Percentiles rank a stretch among this genome's conserved stretches.
Evolutionary conservation across 176 grass and related monocot genomes (phyloP).

Genomic region (maize (Zea mays)): DNA sequence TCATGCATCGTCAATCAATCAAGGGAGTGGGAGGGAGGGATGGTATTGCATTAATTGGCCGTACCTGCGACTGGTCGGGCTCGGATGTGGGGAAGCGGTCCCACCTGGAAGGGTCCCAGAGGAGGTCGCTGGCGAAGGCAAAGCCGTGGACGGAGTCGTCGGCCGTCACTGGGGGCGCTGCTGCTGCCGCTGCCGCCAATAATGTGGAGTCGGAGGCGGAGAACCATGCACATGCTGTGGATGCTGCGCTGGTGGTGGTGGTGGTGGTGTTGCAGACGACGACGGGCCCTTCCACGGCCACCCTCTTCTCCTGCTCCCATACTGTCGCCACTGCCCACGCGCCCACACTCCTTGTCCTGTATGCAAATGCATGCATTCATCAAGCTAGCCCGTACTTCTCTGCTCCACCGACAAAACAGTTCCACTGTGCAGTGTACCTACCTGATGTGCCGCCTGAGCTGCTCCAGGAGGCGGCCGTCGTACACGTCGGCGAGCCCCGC

Average conservation of each 20-base stretch:
- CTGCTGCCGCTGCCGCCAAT: background rate
- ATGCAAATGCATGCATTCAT: no score
- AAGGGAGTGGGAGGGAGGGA: no score
- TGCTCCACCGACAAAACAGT: slow-evolving; percentile 17
- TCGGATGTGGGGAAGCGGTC: slow-evolving; percentile 57
- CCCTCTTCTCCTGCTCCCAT: slow-evolving; percentile 52
- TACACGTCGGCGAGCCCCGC: slow-evolving; percentile 59
- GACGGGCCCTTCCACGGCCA: slow-evolving; percentile 61
- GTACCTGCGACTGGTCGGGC: slow-evolving; percentile 72
- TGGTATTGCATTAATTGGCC: background rate
- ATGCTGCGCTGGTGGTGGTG: background rate
- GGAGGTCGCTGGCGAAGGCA: slow-evolving; percentile 57
- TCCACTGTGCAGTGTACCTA: background rate
- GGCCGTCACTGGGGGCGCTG: background rate
- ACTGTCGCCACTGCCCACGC: slow-evolving; percentile 77
- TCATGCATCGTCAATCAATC: background rate
- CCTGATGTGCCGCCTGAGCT: slow-evolving; percentile 61
- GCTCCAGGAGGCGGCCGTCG: slow-evolving; percentile 58
- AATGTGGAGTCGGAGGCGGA: background rate
- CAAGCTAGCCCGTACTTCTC: background rate
- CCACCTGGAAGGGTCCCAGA: slow-evolving; percentile 70
- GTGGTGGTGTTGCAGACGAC: no score
- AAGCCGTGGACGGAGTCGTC: slow-evolving; percentile 42
- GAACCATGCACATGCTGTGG: slow-evolving; percentile 49
- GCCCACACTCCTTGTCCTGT: slow-evolving; percentile 70